phyloP scores from a whole-genome alignment of 768 basidiomycete genomes.

The Dendrothele bispora region DNA sequence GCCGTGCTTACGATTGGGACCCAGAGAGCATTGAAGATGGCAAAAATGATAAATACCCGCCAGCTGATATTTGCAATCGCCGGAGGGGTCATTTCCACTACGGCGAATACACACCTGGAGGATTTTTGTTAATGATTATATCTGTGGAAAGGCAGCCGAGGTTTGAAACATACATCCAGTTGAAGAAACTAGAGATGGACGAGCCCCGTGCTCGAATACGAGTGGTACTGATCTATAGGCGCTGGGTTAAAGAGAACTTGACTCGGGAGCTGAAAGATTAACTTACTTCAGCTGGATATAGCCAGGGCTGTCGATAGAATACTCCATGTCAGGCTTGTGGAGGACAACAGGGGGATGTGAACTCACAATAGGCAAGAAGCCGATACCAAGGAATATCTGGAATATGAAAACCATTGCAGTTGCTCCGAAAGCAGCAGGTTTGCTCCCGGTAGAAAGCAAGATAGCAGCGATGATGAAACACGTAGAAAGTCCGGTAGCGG shows the following conservation, averaged over 20 bases:
- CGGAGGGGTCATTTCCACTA: conserved; percentile 42
- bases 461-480: conserved; percentile 37
- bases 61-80: conserved; percentile 44
- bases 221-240: conserved; percentile 33
- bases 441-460: conserved; percentile 33
- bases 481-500: conserved; percentile 34
- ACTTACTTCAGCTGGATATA: conserved; percentile 32
- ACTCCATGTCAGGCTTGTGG: not conserved
- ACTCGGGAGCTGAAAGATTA: not conserved
- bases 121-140: not conserved
- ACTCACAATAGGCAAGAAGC: conserved; percentile 38
- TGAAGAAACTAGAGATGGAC: conserved; percentile 32
- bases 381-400: conserved; percentile 40
- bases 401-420: conserved; percentile 42
- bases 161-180: conserved; percentile 25
- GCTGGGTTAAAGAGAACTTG: too few species aligned
- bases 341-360: not conserved
- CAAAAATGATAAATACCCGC: conserved; percentile 46
- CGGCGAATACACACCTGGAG: conserved; percentile 34
- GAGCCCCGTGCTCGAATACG: conserved; percentile 35
- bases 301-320: conserved; percentile 26
- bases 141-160: not conserved
- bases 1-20: conserved; percentile 32
- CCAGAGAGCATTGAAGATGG: conserved; percentile 43
- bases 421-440: conserved; percentile 33